Conservation (phyloP, 2,329 filamentous ascomycete species). For the Arthrinium puccinioides region DNA sequence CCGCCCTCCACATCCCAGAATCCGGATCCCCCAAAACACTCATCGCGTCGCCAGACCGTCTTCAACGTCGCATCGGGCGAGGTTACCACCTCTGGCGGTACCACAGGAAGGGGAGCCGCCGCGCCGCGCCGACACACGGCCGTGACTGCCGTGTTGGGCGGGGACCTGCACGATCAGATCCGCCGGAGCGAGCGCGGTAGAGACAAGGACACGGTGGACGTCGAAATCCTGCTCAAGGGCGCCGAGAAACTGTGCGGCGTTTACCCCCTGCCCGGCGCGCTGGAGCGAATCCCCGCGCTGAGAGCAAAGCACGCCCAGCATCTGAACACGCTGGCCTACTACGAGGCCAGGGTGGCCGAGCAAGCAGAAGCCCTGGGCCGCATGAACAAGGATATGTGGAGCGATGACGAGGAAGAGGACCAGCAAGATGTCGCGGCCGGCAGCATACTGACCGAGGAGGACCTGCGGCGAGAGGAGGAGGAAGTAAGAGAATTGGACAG, state of each 20-base stretch:
- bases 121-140: constrained; percentile 68
- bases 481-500: constrained; percentile 50
- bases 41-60: constrained; percentile 51
- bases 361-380: constrained; percentile 67
- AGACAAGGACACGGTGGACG: constrained; percentile 67
- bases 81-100: constrained; percentile 47
- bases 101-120: constrained; percentile 34
- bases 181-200: constrained; percentile 43
- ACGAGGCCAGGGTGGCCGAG: constrained; percentile 72
- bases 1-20: constrained; percentile 37
- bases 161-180: constrained; percentile 79
- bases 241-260: constrained; percentile 87
- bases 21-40: constrained; percentile 36
- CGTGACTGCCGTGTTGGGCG: constrained; percentile 82
- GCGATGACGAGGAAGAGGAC: constrained; percentile 47
- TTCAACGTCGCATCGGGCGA: constrained; percentile 59
- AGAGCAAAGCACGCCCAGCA: constrained; percentile 66
- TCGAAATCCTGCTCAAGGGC: constrained; percentile 75
- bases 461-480: constrained; percentile 62
- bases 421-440: constrained; percentile 34
- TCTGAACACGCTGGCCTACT: constrained; percentile 66
- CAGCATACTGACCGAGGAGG: constrained; percentile 56
- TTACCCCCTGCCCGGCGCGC: constrained; percentile 74
- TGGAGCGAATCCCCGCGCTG: constrained; percentile 67
- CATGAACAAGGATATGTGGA: constrained; percentile 60